Base-by-base conservation (phyloP, 169 alveolate genomes). In the Cryptosporidium tyzzeri region DNA sequence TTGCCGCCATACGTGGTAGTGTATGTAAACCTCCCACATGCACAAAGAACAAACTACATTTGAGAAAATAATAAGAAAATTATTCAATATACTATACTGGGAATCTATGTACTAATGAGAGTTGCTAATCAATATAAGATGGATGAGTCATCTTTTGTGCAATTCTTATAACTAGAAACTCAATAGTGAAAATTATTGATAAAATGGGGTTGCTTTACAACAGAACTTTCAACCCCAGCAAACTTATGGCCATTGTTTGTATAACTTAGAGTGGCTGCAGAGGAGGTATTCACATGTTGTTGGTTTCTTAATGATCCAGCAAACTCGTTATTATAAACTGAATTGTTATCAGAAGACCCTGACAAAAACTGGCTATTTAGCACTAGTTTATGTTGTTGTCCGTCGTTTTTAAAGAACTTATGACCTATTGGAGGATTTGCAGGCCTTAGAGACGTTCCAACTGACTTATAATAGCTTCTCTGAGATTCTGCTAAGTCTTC, bases 1-100 rank as follows among this genome's bases (percentile, higher is more conserved):
- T 71, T 71, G 50, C 85, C 85, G 85, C 85, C 85, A 71, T 44
- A 71, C 85, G 85, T 71, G 80, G 80, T 37, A 23, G 67, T 50
- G 48, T 68, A 70, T 71, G 69, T 45, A 51, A 21, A 7, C 39
- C 23, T 3, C 85, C 85, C 85, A 71, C 67, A 31, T 65, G 71
- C 53, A 14, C 14, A 65, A 65, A 3, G 18, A 37, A 55, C 0
- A 9, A 23, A 55, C 8, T 23, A 9, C 14, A 21, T 9, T 12
- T 9, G 16, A 23, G 67, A 53, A 6, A 53, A 26, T 23, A 55
- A 26, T 4, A 55, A n/a, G n/a, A 55, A 55, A 55, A 55, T 55
- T 23, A 55, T 55, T 55, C 67, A 55, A 55, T 55, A 55, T 55
- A 55, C 67, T 55, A 55, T 55, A 55, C 3, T 55, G 67, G 67